phyloP scores from a whole-genome alignment of 345 rosid species.

The Moricandia moricandioides region DNA sequence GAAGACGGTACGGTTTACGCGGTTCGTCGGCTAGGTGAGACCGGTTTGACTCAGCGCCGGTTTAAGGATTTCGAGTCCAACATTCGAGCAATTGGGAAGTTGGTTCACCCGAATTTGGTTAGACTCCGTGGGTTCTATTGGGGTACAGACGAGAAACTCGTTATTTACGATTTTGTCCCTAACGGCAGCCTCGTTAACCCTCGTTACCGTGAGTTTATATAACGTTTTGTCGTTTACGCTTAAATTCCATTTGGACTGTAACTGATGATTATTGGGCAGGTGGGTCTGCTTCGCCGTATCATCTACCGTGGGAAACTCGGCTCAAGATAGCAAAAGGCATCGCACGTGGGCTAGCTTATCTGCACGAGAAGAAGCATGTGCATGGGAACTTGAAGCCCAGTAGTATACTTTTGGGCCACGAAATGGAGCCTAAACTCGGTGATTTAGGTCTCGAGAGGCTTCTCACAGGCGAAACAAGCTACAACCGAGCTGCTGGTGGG shows the following conservation, averaged over 20 bases:
- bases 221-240: neutral
- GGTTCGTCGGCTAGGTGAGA: conserved; percentile 75
- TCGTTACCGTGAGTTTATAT: conserved; percentile 66
- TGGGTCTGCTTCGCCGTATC: conserved; percentile 56
- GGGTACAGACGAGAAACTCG: conserved; percentile 69
- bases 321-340: conserved; percentile 76
- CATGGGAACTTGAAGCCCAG: conserved; percentile 92
- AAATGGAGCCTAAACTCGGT: conserved; percentile 78
- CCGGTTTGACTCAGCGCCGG: conserved; percentile 53
- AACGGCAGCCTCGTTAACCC: conserved; percentile 80
- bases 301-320: conserved; percentile 79
- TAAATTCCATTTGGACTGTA: neutral
- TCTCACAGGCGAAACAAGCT: conserved; percentile 57
- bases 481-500: conserved; percentile 49
- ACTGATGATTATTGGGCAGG: neutral
- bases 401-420: conserved; percentile 60
- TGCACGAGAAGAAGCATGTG: conserved; percentile 88
- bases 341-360: conserved; percentile 73
- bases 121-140: conserved; percentile 77
- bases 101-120: conserved; percentile 86
- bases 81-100: conserved; percentile 68
- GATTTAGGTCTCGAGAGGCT: conserved; percentile 87
- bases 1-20: conserved; percentile 76
- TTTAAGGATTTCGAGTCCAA: conserved; percentile 78
- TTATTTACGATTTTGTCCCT: conserved; percentile 74